Percentiles rank a stretch among this genome's conserved stretches.
These are phyloP conservation scores for Penicillium malachiteum DNA, from an alignment of 495 filamentous ascomycete genomes.

Conservation along the genomic window DNA sequence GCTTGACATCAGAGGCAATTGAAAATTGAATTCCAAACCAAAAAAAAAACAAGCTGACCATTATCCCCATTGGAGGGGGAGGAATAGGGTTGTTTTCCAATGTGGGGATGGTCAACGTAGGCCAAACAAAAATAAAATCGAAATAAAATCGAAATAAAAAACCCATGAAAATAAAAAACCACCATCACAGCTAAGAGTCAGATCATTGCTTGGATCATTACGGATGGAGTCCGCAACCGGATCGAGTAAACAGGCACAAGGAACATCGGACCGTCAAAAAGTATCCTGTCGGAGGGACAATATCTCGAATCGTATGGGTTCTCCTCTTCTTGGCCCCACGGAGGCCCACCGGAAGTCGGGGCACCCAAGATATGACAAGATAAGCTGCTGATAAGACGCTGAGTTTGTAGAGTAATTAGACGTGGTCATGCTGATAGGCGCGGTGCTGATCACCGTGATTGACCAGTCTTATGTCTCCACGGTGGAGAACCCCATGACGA, in stretches of 20 bases:
- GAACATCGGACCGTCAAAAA: neutral
- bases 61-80: neutral
- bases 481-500: constrained; percentile 2
- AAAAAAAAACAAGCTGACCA: neutral
- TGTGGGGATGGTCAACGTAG: neutral
- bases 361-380: constrained; percentile 5
- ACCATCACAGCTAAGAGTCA: neutral
- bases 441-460: neutral
- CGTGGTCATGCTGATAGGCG: constrained; percentile 28
- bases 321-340: constrained; percentile 1
- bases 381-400: constrained; percentile 4
- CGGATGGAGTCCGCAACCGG: neutral
- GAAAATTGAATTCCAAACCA: neutral
- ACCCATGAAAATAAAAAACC: neutral
- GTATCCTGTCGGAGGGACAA: constrained; percentile 1
- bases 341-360: constrained; percentile 3
- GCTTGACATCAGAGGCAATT: neutral
- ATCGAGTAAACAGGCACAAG: constrained; percentile 5
- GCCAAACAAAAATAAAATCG: neutral
- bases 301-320: neutral
- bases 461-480: neutral
- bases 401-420: constrained; percentile 24
- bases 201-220: too few species aligned
- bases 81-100: neutral
- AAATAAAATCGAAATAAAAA: too few species aligned